Evolutionary conservation across 2,329 filamentous ascomycete species (phyloP).

Genomic region (Chalara sp.): DNA sequence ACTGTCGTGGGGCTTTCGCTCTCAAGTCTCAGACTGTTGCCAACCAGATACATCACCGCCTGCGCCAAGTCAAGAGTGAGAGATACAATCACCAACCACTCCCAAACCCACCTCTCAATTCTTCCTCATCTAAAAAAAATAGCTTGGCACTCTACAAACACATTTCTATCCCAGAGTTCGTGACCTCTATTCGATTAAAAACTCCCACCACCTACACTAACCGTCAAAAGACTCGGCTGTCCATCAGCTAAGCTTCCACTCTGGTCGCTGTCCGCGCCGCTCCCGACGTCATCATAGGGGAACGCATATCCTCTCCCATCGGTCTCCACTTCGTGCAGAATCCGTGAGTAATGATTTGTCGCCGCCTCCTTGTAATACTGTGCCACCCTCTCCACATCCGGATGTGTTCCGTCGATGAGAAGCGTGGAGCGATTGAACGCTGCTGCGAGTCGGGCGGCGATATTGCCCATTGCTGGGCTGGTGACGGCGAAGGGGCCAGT

Average conservation of each 20-base stretch:
- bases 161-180: too few relatives aligned
- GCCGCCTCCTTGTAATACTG: slow-evolving; percentile 45
- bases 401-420: slow-evolving; percentile 38
- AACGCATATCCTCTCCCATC: slow-evolving; percentile 60
- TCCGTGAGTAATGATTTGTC: slow-evolving; percentile 58
- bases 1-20: too few relatives aligned
- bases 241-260: slow-evolving; percentile 40
- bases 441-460: slow-evolving; percentile 18
- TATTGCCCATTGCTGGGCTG: slow-evolving; percentile 9
- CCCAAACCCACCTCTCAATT: too few relatives aligned
- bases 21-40: too few relatives aligned
- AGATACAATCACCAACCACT: too few relatives aligned
- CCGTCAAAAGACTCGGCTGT: slow-evolving; percentile 3
- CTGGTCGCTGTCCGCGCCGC: slow-evolving; percentile 49
- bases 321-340: slow-evolving; percentile 53
- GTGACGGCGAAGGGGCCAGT: slow-evolving; percentile 49
- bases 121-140: too few relatives aligned
- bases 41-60: too few relatives aligned
- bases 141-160: too few relatives aligned
- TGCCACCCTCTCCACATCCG: slow-evolving; percentile 37
- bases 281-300: slow-evolving; percentile 61
- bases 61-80: too few relatives aligned
- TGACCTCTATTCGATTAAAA: too few relatives aligned
- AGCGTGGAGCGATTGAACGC: slow-evolving; percentile 22
- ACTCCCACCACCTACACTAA: neutral